phyloP scores from a whole-genome alignment of 2,329 filamentous ascomycete genomes.

The Thyridium curvatum region DNA sequence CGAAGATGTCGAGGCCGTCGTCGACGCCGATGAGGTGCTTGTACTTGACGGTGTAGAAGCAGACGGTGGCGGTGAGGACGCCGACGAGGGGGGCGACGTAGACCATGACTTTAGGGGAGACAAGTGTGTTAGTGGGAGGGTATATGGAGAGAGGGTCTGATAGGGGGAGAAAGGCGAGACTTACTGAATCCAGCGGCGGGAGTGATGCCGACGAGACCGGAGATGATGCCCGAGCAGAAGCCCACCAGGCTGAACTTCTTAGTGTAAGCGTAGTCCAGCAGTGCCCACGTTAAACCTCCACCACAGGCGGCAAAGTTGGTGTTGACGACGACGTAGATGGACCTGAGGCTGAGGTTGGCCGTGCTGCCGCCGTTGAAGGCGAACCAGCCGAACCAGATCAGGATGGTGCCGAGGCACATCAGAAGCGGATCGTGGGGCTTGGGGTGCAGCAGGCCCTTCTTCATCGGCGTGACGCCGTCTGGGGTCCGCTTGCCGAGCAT shows the following conservation, averaged over 20 bases:
- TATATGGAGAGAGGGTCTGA: too few relatives aligned
- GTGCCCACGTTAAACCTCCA: slow-evolving; percentile 45
- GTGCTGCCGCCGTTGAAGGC: slow-evolving; percentile 46
- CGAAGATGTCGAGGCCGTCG: slow-evolving; percentile 54
- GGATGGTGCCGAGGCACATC: slow-evolving; percentile 56
- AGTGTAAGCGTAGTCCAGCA: slow-evolving; percentile 44
- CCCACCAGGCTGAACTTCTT: slow-evolving; percentile 44
- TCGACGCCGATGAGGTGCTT: slow-evolving; percentile 49
- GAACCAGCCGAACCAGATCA: slow-evolving; percentile 61
- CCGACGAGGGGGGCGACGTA: slow-evolving; percentile 46
- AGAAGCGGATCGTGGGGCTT: slow-evolving; percentile 59
- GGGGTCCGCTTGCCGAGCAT: slow-evolving; percentile 49
- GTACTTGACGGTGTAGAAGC: slow-evolving; percentile 38
- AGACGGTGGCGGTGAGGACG: slow-evolving; percentile 39
- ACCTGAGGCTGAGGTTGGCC: slow-evolving; percentile 43
- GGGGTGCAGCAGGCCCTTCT: slow-evolving; percentile 22
- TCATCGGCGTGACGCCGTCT: too few relatives aligned
- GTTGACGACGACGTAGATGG: slow-evolving; percentile 50
- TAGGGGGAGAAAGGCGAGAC: not conserved
- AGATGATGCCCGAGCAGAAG: slow-evolving; percentile 47
- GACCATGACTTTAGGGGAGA: slow-evolving; percentile 28
- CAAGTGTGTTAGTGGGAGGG: not conserved
- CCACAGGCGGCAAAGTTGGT: slow-evolving; percentile 52
- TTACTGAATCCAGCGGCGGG: slow-evolving; percentile 46
- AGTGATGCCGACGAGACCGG: slow-evolving; percentile 52